Evolutionary conservation across 768 basidiomycete species (phyloP), one percentile per base, ranked within the genome.

Genomic region (Exidia glandulosa): DNA sequence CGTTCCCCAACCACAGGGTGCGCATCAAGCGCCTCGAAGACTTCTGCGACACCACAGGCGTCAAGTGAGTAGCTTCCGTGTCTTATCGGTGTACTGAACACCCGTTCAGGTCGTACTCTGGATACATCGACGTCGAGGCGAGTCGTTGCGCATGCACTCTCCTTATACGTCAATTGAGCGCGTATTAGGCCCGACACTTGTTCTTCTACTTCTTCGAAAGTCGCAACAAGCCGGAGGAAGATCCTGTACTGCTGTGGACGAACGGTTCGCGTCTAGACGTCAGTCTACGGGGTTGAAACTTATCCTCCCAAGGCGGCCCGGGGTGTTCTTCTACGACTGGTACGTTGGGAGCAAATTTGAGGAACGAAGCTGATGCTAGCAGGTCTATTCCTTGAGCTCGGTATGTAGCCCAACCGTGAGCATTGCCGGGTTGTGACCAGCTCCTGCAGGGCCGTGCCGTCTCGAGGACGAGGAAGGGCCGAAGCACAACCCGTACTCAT

Each of bases 151-250:
- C n/a, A n/a, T n/a, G n/a, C n/a, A n/a, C n/a, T n/a, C n/a, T n/a
- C n/a, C n/a, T n/a, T n/a, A n/a, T n/a, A n/a, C n/a, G n/a, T n/a
- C n/a, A n/a, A n/a, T n/a, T n/a, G n/a, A n/a, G n/a, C n/a, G n/a
- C n/a, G n/a, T n/a, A n/a, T 27, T 83, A 83, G 56, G 73, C 77
- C 2, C 79, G 83, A 59, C 84, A 85, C 63, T 58, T 85, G 41
- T 85, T 84, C 70, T 87, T 88, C 73, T 86, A 86, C 70, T 88
- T 88, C 72, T 88, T 88, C 69, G 85, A 88, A 71, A 84, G 81
- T 62, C 73, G 87, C 62, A 75, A 75, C 55, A 72, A 81, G 63
- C 84, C 84, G 31, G 77, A 73, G 16, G 76, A 65, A 32, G 85
- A 85, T 65, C 83, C 85, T 69, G 79, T 84, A 30, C 76, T 85